These are phyloP conservation scores for Pythium insidiosum DNA, from an alignment of 352 stramenopile genomes.

Conservation along the genomic window DNA sequence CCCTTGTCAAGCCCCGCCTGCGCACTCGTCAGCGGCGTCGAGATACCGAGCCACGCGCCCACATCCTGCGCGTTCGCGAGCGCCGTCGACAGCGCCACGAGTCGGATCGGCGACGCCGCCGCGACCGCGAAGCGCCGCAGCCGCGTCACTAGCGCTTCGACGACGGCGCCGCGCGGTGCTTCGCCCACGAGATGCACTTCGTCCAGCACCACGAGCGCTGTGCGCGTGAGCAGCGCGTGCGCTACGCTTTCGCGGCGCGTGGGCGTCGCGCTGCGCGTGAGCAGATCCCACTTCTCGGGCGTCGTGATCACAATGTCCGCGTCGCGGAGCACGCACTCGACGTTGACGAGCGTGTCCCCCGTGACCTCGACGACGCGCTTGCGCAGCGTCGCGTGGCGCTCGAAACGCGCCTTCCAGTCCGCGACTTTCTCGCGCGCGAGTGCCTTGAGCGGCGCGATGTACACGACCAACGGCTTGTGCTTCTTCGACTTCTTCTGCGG, in stretches of 20 bases:
- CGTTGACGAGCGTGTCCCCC: constrained; percentile 94
- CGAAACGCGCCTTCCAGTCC: constrained; percentile 95
- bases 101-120: constrained; percentile 62
- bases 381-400: constrained; percentile 61
- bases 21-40: too few species aligned
- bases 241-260: too few species aligned
- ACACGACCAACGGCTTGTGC: constrained; percentile 89
- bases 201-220: constrained; percentile 93
- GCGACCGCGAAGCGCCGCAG: constrained; percentile 63
- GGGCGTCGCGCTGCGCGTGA: constrained; percentile 89
- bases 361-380: constrained; percentile 96
- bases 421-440: constrained; percentile 94
- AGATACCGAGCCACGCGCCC: constrained; percentile 95
- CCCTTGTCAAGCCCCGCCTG: too few species aligned
- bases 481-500: too few species aligned
- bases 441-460: constrained; percentile 97
- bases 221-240: constrained; percentile 54
- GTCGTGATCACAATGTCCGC: constrained; percentile 97
- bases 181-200: constrained; percentile 98
- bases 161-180: constrained; percentile 87
- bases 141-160: constrained; percentile 88
- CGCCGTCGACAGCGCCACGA: constrained; percentile 95
- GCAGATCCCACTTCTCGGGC: constrained; percentile 97
- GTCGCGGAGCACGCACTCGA: constrained; percentile 81
- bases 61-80: constrained; percentile 96